phyloP scores from a whole-genome alignment of 371 early-diverging fungal genomes.

The Fennellomyces sp. region DNA sequence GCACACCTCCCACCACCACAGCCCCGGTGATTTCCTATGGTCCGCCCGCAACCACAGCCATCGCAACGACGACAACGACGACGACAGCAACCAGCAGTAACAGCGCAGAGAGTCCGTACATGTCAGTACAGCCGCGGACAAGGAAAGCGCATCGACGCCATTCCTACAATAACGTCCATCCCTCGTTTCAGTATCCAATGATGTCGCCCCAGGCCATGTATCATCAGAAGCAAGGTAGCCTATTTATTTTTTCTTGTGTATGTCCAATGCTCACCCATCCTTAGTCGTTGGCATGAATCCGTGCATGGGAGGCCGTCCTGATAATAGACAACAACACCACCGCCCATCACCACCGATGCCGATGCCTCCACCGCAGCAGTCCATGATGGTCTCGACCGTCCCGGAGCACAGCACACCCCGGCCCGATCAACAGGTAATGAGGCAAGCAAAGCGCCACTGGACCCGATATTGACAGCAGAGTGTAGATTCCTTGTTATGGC shows the following conservation, averaged over 20 bases:
- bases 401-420: not conserved
- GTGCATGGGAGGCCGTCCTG: not conserved
- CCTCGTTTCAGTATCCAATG: not conserved
- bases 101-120: not conserved
- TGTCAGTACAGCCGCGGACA: not conserved
- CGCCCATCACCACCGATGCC: not conserved
- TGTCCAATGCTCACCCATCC: not conserved
- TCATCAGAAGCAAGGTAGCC: not conserved
- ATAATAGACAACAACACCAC: not conserved
- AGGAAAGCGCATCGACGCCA: not conserved
- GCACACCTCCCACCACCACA: not conserved
- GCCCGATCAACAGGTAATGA: conserved; percentile 7
- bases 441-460: too few species aligned
- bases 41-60: not conserved
- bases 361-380: not conserved
- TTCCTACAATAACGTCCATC: not conserved
- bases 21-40: not conserved
- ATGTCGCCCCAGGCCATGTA: not conserved
- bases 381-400: not conserved
- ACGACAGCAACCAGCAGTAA: conserved; percentile 12
- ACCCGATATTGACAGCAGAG: too few species aligned
- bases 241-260: not conserved
- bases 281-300: not conserved
- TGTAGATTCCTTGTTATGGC: conserved; percentile 6
- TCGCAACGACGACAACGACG: not conserved